phyloP scores from a whole-genome alignment of 805 yeast species.

The Sugiyamaella mastotermitis region DNA sequence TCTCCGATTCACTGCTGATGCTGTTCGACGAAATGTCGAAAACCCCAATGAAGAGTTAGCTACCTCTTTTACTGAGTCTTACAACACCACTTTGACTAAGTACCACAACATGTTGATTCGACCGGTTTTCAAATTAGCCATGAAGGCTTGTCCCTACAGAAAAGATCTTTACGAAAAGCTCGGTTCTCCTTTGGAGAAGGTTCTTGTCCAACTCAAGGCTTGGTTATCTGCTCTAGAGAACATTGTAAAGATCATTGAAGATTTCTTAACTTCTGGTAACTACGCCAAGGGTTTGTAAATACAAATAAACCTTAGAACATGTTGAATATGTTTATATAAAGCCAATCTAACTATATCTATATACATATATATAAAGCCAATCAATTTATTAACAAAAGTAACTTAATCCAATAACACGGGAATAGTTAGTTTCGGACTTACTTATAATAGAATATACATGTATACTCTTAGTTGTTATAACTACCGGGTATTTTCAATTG shows the following conservation, averaged over 20 bases:
- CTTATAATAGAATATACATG: no score
- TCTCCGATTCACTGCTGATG: constrained; percentile 82
- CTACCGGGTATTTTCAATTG: no score
- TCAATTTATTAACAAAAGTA: no score
- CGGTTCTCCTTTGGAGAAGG: constrained; percentile 58
- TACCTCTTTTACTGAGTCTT: constrained; percentile 78
- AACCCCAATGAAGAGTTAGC: constrained; percentile 59
- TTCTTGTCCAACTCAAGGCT: constrained; percentile 51
- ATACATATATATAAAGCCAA: no score
- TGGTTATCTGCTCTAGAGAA: constrained; percentile 77
- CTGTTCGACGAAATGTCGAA: constrained; percentile 73
- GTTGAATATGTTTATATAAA: no score
- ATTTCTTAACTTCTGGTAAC: constrained; percentile 71
- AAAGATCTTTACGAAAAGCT: constrained; percentile 76
- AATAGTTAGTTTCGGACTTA: no score
- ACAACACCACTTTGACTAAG: constrained; percentile 70
- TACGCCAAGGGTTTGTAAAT: constrained; percentile 84
- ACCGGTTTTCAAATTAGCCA: constrained; percentile 86
- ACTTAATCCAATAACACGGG: no score
- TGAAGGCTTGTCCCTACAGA: constrained; percentile 93
- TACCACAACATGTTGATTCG: constrained; percentile 76
- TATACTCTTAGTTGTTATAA: no score
- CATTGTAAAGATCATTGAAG: constrained; percentile 66
- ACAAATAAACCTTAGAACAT: no score
- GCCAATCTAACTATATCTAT: no score